phyloP scores from a whole-genome alignment of 306 rosid genomes.

The Bauhinia variegata region DNA sequence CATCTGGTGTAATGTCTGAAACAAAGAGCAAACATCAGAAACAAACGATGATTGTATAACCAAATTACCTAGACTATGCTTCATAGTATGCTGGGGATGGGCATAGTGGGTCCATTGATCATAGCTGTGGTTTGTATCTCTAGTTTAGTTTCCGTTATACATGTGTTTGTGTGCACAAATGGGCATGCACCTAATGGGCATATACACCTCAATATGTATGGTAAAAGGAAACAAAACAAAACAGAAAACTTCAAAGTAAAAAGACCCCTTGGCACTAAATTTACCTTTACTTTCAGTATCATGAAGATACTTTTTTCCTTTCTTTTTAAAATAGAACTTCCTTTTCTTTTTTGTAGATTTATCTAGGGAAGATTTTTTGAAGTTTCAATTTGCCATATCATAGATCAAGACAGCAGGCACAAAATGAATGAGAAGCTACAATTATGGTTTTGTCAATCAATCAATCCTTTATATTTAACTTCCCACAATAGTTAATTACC shows the following conservation, averaged over 20 bases:
- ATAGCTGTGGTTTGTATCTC: constrained; percentile 1
- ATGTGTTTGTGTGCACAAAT: constrained; percentile 13
- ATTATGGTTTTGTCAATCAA: constrained; percentile 21
- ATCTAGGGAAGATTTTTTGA: not conserved
- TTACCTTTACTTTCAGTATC: not conserved
- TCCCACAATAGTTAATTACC: constrained; percentile 52
- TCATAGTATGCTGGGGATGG: constrained; percentile 8
- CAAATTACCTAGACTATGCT: constrained; percentile 14
- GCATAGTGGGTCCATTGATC: constrained; percentile 1
- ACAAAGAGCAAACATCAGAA: constrained; percentile 47
- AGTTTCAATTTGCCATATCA: not conserved
- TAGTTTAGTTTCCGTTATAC: constrained; percentile 24
- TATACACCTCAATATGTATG: constrained; percentile 13
- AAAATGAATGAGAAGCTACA: not conserved
- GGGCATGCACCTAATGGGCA: not conserved
- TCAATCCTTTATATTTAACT: constrained; percentile 25
- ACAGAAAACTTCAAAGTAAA: not conserved
- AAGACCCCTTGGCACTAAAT: constrained; percentile 6
- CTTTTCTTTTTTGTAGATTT: not conserved
- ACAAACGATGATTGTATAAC: constrained; percentile 11
- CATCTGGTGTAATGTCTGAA: constrained; percentile 96
- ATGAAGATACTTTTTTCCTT: constrained; percentile 5
- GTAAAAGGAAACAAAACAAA: constrained; percentile 12
- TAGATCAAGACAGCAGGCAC: not conserved
- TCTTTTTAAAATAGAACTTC: not conserved